A percentile compares a stretch with the other conserved stretches of the same genome.
Evolutionary conservation across 495 filamentous ascomycete genomes (phyloP).

Genomic region (Rhizodiscina lignyota): DNA sequence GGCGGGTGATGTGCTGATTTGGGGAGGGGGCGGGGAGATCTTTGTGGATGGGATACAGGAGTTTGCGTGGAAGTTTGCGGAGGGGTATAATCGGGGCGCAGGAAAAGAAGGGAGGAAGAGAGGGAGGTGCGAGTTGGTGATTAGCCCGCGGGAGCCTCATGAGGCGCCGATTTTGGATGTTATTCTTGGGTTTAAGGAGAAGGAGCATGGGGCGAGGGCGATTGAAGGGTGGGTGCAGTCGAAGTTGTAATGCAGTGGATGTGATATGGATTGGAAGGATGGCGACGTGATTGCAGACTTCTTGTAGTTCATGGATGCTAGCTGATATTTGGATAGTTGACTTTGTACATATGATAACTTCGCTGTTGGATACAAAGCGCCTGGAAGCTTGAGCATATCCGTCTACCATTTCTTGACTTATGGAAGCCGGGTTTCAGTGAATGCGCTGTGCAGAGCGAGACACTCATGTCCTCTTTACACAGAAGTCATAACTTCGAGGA

Average conservation of each 20-base stretch:
- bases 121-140: conserved; percentile 11
- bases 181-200: conserved; percentile 5
- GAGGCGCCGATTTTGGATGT: neutral
- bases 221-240: neutral
- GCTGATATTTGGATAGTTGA: too few relatives aligned
- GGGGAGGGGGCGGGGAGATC: conserved; percentile 39
- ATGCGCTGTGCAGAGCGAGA: too few relatives aligned
- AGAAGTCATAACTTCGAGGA: too few relatives aligned
- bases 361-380: too few relatives aligned
- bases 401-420: too few relatives aligned
- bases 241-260: neutral
- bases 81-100: conserved; percentile 9
- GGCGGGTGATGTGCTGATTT: conserved; percentile 31
- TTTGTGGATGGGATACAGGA: conserved; percentile 36
- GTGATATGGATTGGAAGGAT: too few relatives aligned
- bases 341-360: too few relatives aligned
- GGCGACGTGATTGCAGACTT: too few relatives aligned
- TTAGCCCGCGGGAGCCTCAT: neutral
- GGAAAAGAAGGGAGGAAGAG: conserved; percentile 6
- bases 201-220: conserved; percentile 7
- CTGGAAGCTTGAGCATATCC: too few relatives aligned
- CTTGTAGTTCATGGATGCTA: too few relatives aligned
- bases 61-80: conserved; percentile 28
- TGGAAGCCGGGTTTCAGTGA: too few relatives aligned
- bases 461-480: too few relatives aligned